Evolutionary conservation across 352 stramenopile genomes (phyloP), one percentile per base, ranked within the genome.

Genomic region (Phytophthora pinifolia): DNA sequence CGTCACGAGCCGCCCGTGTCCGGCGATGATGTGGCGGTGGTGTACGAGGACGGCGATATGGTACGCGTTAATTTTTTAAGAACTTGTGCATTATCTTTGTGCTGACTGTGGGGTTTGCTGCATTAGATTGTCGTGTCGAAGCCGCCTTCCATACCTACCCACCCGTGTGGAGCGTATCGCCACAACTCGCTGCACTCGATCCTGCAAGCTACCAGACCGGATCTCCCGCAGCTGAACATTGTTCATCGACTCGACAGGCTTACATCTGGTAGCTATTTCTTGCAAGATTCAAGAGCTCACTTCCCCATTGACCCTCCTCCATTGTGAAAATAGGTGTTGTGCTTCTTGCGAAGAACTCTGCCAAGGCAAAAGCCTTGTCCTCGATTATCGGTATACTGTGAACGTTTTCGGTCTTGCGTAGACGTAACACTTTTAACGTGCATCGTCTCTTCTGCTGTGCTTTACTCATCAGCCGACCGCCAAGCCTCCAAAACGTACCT

Each of bases 191-290:
- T 99, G 46, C 77, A 92, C 51, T 87, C 49, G 30, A 96, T 96
- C 41, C 20, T 96, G 18, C 70, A 86, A 48, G 67, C 78, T 45
- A 79, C 63, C 47, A 81, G 92, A 9, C 77, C 81, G 1, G 75
- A 96, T 50, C 65, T 96, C 33, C 62, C 67, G 7, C 54, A 79
- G 48, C 71, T 97, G 15, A 77, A 93, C 57, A 89, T 97, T 39
- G 91, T 98, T 41, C 94, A 99, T 76, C 94, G 96, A 14, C 77
- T 99, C 12, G 96, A 99, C 79, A 82, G 94, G 12, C 80, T 99
- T 30, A 99, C 96, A 13, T 98, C 92, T 13, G 96, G 96, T 70
- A 34, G 10, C 20, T 48, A 32, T 15, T 54, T 47, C 6, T 51
- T 18, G 12, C 13, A 22, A 5, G 14, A 38, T 6, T 46, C 7